Percentiles rank a stretch among this genome's conserved stretches.
Evolutionary conservation across 2,329 filamentous ascomycete genomes (phyloP).

Genomic region (Sporothrix sp.): DNA sequence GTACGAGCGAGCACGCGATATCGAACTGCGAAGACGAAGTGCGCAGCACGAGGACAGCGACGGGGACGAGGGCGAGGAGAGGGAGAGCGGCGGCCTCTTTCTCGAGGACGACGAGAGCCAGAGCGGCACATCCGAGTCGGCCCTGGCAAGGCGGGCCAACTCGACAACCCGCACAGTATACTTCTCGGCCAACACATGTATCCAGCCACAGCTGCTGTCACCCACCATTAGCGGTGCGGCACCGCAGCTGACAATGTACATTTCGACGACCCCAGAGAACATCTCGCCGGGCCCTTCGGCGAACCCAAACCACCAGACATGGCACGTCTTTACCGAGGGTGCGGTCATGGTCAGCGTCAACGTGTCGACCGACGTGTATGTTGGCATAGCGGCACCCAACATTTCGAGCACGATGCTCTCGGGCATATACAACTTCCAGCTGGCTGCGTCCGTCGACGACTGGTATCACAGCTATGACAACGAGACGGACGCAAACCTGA

Average conservation of each 20-base stretch:
- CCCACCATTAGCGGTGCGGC: slow-evolving; percentile 35
- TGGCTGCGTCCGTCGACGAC: slow-evolving; percentile 72
- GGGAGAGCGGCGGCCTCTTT: not conserved
- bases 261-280: slow-evolving; percentile 58
- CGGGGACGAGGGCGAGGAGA: slow-evolving; percentile 5
- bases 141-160: slow-evolving; percentile 14
- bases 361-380: slow-evolving; percentile 58
- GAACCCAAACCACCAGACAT: slow-evolving; percentile 34
- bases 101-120: slow-evolving; percentile 12
- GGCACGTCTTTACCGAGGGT: slow-evolving; percentile 51
- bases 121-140: not conserved
- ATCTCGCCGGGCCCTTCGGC: slow-evolving; percentile 55
- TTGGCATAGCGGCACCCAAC: slow-evolving; percentile 64
- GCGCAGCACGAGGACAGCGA: slow-evolving; percentile 17
- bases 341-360: slow-evolving; percentile 56
- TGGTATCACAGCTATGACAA: slow-evolving; percentile 61
- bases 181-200: slow-evolving; percentile 78
- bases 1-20: not conserved
- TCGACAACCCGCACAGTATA: slow-evolving; percentile 49
- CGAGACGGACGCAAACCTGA: slow-evolving; percentile 46
- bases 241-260: slow-evolving; percentile 67
- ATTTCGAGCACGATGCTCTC: slow-evolving; percentile 46
- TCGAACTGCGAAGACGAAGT: slow-evolving; percentile 19
- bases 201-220: slow-evolving; percentile 54
- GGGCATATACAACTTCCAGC: slow-evolving; percentile 66